Evolutionary conservation across 768 basidiomycete species (phyloP).

Genomic region (Tylopilus sp.): DNA sequence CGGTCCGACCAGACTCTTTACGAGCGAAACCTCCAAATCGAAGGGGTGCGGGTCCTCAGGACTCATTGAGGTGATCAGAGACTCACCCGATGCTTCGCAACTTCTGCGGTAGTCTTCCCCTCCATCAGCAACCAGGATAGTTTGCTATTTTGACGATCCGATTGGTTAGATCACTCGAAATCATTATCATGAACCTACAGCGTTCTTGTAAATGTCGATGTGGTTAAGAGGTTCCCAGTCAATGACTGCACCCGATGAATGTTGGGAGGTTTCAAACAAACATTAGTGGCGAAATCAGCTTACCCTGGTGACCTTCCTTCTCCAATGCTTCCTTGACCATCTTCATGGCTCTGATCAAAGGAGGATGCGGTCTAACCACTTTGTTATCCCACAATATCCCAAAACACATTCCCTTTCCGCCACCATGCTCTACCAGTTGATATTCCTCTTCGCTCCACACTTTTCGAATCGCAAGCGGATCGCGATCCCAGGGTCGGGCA

Average conservation of each 20-base stretch:
- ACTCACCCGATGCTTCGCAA: constrained; percentile 42
- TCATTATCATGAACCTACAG: constrained; percentile 10
- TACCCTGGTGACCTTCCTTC: constrained; percentile 66
- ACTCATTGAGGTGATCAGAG: constrained; percentile 37
- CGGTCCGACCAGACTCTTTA: constrained; percentile 44
- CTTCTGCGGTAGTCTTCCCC: constrained; percentile 35
- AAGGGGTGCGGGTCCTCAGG: constrained; percentile 35
- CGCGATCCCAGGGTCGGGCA: constrained; percentile 58
- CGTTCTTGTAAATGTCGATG: constrained; percentile 28
- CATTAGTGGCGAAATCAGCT: constrained; percentile 2
- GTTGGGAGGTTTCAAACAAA: constrained; percentile 1
- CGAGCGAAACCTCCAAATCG: constrained; percentile 43
- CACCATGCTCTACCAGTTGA: constrained; percentile 54
- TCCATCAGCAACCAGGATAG: constrained; percentile 40
- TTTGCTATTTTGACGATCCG: constrained; percentile 24
- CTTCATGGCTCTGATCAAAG: constrained; percentile 58
- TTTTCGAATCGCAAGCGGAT: constrained; percentile 57
- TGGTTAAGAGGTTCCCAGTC: constrained; percentile 67
- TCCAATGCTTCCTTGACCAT: constrained; percentile 55
- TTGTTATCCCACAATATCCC: constrained; percentile 69
- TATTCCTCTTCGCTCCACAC: constrained; percentile 62
- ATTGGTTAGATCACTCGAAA: background rate
- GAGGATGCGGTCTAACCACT: constrained; percentile 57
- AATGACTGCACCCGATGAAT: constrained; percentile 35
- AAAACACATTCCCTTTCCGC: constrained; percentile 50